These are phyloP conservation scores for Phytophthora europaea DNA, from an alignment of 352 stramenopile genomes.

Conservation along the genomic window DNA sequence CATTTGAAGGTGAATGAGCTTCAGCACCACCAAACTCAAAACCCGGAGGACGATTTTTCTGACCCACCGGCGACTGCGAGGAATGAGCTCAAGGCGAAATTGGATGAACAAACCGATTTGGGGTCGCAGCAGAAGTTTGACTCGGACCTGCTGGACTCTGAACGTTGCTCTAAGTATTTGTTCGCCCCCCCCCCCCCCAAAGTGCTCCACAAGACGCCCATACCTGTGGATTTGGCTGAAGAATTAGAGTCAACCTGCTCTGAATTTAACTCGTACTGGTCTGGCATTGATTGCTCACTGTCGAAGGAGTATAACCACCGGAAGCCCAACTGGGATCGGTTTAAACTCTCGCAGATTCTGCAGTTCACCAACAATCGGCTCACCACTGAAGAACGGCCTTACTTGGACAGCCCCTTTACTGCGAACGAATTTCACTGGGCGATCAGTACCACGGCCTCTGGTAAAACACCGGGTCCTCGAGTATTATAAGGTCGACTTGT, in stretches of 20 bases:
- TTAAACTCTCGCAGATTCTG: not conserved
- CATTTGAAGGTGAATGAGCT: not conserved
- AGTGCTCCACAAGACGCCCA: not conserved
- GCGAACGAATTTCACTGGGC: conserved; percentile 15
- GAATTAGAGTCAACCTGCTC: not conserved
- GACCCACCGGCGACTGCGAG: not conserved
- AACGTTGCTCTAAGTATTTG: not conserved
- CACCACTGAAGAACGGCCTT: not conserved
- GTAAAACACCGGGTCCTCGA: not conserved
- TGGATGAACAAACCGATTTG: not conserved
- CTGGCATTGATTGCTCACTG: not conserved
- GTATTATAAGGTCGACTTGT: conserved; percentile 1
- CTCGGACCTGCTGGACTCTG: not conserved
- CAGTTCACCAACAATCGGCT: not conserved
- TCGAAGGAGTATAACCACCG: not conserved
- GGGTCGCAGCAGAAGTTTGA: not conserved
- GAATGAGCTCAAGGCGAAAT: not conserved
- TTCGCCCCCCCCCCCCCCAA: not conserved
- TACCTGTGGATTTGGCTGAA: not conserved
- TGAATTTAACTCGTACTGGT: not conserved
- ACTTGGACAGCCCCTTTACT: not conserved
- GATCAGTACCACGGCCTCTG: not conserved
- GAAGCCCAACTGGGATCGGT: not conserved
- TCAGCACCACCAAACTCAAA: not conserved
- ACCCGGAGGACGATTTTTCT: not conserved